Conservation (phyloP, 129 eudicot species). For the Flaveria bidentis region DNA sequence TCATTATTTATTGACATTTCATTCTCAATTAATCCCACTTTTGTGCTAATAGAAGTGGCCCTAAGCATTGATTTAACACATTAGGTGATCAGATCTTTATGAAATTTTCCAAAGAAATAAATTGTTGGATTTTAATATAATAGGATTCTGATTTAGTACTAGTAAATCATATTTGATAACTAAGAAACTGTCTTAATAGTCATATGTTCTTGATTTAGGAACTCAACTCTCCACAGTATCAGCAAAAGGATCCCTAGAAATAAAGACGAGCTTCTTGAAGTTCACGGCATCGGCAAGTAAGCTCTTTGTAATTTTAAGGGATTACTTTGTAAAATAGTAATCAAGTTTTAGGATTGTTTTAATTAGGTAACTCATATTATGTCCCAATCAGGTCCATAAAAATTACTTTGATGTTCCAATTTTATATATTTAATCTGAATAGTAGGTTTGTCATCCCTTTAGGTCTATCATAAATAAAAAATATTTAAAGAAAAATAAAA, state of each 20-base stretch:
- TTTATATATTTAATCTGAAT: too few species aligned
- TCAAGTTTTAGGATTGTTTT: too few species aligned
- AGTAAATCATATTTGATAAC: constrained; percentile 12
- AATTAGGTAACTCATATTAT: too few species aligned
- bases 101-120: neutral
- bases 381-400: too few species aligned
- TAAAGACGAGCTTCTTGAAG: constrained; percentile 79
- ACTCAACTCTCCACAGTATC: constrained; percentile 47
- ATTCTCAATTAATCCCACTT: neutral
- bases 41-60: neutral
- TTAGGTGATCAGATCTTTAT: neutral
- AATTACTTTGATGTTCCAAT: too few species aligned
- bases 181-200: constrained; percentile 6
- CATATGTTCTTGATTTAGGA: constrained; percentile 45
- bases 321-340: too few species aligned
- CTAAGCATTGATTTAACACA: constrained; percentile 1
- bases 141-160: neutral
- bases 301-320: constrained; percentile 25
- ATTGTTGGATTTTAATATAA: neutral
- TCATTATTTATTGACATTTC: neutral
- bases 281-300: constrained; percentile 83
- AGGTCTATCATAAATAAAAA: too few species aligned
- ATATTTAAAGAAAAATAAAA: too few species aligned
- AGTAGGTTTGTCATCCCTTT: too few species aligned
- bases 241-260: constrained; percentile 63